phyloP scores from a whole-genome alignment of 139 green algal genomes.

The Haematococcus lacustris region DNA sequence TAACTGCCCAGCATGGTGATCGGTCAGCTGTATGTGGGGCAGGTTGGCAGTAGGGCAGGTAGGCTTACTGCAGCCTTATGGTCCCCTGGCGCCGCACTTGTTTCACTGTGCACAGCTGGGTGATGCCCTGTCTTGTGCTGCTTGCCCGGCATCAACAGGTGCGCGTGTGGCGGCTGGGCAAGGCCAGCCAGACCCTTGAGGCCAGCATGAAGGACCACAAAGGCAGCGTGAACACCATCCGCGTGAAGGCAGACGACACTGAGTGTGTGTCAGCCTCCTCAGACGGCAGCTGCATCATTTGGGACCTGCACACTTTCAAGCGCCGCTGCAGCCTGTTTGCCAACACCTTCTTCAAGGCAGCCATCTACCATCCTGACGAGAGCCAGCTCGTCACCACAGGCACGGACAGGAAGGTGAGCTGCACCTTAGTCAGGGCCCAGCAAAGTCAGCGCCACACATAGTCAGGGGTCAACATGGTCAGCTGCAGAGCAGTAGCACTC shows the following conservation, averaged over 20 bases:
- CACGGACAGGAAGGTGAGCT: slow-evolving; percentile 79
- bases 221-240: slow-evolving; percentile 34
- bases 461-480: too few relatives aligned
- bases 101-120: too few relatives aligned
- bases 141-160: too few relatives aligned
- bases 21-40: too few relatives aligned
- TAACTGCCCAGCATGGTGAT: too few relatives aligned
- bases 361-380: slow-evolving; percentile 76
- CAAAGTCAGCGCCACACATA: too few relatives aligned
- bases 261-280: slow-evolving; percentile 65
- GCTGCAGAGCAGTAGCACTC: too few relatives aligned
- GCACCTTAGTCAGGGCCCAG: too few relatives aligned
- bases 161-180: slow-evolving; percentile 63
- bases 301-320: slow-evolving; percentile 70
- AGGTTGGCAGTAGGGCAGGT: too few relatives aligned
- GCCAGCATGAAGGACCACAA: slow-evolving; percentile 85
- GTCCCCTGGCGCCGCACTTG: too few relatives aligned
- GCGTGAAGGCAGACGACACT: slow-evolving; percentile 19
- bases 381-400: slow-evolving; percentile 61
- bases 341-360: slow-evolving; percentile 74
- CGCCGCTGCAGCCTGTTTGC: slow-evolving; percentile 60
- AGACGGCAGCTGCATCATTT: slow-evolving; percentile 84
- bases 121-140: too few relatives aligned
- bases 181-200: slow-evolving; percentile 52
- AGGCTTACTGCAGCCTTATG: too few relatives aligned